Conservation (phyloP, 805 yeast genomes). For the Suhomyces kilbournensis region DNA sequence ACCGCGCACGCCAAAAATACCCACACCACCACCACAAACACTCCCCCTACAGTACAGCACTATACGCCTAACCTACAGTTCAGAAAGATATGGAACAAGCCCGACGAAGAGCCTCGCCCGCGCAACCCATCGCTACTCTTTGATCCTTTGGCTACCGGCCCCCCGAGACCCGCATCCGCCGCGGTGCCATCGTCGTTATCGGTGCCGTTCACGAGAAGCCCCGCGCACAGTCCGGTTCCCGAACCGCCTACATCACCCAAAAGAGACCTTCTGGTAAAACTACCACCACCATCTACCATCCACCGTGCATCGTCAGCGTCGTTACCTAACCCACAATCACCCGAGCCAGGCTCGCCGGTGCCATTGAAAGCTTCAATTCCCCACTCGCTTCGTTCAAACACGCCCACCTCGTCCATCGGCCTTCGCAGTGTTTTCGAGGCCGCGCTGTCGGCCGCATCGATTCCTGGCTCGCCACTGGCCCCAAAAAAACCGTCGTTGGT, state of each 20-base stretch:
- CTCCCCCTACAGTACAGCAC: constrained; percentile 13
- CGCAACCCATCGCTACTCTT: constrained; percentile 47
- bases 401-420: not conserved
- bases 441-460: constrained; percentile 6
- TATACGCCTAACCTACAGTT: constrained; percentile 30
- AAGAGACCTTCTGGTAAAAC: constrained; percentile 11
- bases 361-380: not conserved
- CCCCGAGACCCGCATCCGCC: constrained; percentile 3
- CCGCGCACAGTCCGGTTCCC: not conserved
- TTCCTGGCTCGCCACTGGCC: constrained; percentile 11
- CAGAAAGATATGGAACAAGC: constrained; percentile 31
- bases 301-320: constrained; percentile 10
- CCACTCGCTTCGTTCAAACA: not conserved
- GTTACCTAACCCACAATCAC: constrained; percentile 1
- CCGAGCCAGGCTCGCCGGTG: constrained; percentile 2
- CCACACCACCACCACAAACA: not conserved
- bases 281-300: constrained; percentile 21
- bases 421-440: constrained; percentile 12
- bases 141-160: constrained; percentile 44
- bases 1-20: not conserved
- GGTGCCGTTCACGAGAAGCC: not conserved
- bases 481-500: constrained; percentile 15
- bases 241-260: not conserved
- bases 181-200: not conserved
- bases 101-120: constrained; percentile 18